These are phyloP conservation scores for Cerrena zonata DNA, from an alignment of 1,284 basidiomycete species.

Conservation along the genomic window DNA sequence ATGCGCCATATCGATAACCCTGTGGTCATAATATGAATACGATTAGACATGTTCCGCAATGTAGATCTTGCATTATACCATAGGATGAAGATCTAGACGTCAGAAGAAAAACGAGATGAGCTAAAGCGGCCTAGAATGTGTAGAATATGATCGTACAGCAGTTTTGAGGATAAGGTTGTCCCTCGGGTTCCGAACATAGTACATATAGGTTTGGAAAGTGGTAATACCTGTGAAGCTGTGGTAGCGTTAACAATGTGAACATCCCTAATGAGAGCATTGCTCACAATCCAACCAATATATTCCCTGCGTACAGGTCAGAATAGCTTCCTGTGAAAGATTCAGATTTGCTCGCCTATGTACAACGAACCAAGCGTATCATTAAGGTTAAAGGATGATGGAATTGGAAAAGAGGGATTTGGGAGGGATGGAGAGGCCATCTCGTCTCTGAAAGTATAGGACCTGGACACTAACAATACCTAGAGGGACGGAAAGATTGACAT, in stretches of 20 bases:
- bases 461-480: background rate
- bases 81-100: background rate
- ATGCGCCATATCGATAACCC: slow-evolving; percentile 4
- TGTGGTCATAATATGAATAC: background rate
- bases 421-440: background rate
- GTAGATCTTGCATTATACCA: background rate
- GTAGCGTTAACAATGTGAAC: background rate
- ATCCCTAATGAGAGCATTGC: background rate
- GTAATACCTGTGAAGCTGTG: slow-evolving; percentile 3
- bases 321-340: background rate
- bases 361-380: slow-evolving; percentile 3
- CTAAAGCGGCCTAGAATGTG: background rate
- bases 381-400: background rate
- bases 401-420: background rate
- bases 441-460: background rate
- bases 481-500: too few relatives aligned
- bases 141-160: background rate
- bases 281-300: background rate
- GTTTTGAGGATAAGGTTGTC: slow-evolving; percentile 1
- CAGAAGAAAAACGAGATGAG: background rate
- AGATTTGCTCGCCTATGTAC: background rate
- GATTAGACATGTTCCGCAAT: background rate
- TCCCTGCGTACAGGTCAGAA: background rate
- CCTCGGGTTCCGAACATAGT: slow-evolving; percentile 2
- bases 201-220: background rate